Evolutionary conservation across 495 filamentous ascomycete species (phyloP).

Genomic region (Aspergillus haitiensis): DNA sequence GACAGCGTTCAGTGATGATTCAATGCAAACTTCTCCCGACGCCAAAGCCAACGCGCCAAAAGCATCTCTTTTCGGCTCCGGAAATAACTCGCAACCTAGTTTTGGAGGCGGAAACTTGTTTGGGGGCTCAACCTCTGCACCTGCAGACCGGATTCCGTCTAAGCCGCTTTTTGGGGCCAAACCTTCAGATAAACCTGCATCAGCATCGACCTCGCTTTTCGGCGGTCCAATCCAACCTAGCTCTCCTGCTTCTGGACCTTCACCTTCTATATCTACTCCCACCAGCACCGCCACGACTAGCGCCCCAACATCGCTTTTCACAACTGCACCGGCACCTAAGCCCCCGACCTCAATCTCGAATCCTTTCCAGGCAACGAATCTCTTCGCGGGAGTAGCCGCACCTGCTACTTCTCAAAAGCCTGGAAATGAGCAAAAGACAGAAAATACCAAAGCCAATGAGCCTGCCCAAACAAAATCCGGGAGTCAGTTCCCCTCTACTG

Average conservation of each 20-base stretch:
- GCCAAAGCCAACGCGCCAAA: conserved; percentile 31
- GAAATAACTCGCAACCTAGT: conserved; percentile 12
- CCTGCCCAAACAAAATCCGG: conserved; percentile 17
- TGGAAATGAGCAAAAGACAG: conserved; percentile 16
- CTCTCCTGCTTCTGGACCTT: conserved; percentile 19
- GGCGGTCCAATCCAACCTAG: conserved; percentile 24
- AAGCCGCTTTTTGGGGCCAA: conserved; percentile 30
- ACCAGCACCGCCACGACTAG: conserved; percentile 18
- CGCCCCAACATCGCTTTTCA: conserved; percentile 23
- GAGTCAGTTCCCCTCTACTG: conserved; percentile 16
- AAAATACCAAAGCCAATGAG: conserved; percentile 20
- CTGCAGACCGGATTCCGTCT: conserved; percentile 19
- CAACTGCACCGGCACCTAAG: conserved; percentile 24
- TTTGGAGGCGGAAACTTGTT: conserved; percentile 21
- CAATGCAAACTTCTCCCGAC: conserved; percentile 49
- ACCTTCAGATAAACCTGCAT: conserved; percentile 18
- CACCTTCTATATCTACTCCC: conserved; percentile 13
- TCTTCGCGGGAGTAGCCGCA: conserved; percentile 20
- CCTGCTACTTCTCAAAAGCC: conserved; percentile 17
- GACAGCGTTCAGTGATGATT: conserved; percentile 32
- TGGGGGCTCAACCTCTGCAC: conserved; percentile 18
- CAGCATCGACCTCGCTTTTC: conserved; percentile 27
- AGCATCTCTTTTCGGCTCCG: conserved; percentile 24
- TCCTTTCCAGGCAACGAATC: conserved; percentile 27
- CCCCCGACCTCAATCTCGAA: conserved; percentile 24